Conservation (phyloP, 768 basidiomycete genomes). For the Collybiopsis luxurians region DNA sequence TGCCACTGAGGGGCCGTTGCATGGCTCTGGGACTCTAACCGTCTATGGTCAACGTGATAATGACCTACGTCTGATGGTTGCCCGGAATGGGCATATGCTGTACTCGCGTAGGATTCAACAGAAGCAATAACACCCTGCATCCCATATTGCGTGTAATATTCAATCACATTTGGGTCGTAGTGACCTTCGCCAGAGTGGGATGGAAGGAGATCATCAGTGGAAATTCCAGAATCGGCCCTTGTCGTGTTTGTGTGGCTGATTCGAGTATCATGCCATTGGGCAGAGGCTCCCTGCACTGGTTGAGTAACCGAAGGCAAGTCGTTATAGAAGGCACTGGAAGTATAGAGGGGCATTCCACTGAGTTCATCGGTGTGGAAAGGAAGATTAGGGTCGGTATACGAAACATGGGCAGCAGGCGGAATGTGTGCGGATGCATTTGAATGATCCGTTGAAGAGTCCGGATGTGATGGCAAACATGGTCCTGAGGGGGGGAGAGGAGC, state of each 20-base stretch:
- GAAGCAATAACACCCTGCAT: conserved; percentile 4
- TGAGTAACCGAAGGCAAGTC: not conserved
- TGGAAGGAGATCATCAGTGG: not conserved
- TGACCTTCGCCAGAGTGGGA: not conserved
- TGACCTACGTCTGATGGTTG: not conserved
- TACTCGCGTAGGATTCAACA: conserved; percentile 2
- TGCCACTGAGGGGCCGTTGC: not conserved
- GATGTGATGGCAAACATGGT: not conserved
- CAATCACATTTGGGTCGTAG: not conserved
- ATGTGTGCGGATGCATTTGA: not conserved
- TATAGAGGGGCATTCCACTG: not conserved
- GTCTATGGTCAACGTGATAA: not conserved
- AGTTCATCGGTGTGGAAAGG: conserved; percentile 1
- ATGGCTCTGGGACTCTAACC: not conserved
- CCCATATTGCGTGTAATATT: not conserved
- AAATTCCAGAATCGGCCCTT: no score
- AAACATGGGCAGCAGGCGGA: not conserved
- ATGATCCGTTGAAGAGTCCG: no score
- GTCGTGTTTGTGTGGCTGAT: no score
- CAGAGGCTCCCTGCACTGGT: no score
- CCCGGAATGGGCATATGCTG: not conserved
- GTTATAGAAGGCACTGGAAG: not conserved
- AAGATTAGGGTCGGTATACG: not conserved
- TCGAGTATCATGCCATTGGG: no score
- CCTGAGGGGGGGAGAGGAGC: not conserved